phyloP scores from a whole-genome alignment of 2,329 filamentous ascomycete species.

The Colletotrichum spinosum region DNA sequence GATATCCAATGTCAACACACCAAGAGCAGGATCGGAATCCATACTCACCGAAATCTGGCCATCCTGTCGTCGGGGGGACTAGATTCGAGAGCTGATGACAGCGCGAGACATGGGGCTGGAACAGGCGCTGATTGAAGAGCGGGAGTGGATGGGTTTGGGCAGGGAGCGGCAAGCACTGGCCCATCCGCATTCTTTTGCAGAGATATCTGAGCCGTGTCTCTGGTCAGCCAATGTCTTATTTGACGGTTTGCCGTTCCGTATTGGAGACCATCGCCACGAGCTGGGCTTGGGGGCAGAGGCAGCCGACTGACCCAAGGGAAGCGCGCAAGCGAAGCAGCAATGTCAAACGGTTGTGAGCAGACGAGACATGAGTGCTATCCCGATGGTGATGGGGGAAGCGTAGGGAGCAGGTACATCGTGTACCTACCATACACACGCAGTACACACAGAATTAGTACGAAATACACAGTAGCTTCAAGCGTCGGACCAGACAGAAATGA shows the following conservation, averaged over 20 bases:
- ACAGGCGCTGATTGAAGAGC: background rate
- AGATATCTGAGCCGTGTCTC: constrained; percentile 1
- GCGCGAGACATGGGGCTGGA: constrained; percentile 10
- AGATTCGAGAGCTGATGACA: background rate
- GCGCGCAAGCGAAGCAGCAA: too few relatives aligned
- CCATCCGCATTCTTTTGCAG: constrained; percentile 19
- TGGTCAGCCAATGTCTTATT: constrained; percentile 15
- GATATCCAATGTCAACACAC: background rate
- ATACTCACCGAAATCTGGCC: background rate
- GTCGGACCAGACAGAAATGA: too few relatives aligned
- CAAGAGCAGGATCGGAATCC: background rate
- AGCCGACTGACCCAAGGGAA: background rate
- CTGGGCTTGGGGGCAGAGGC: constrained; percentile 13
- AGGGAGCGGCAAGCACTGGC: constrained; percentile 18
- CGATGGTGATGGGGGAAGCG: too few relatives aligned
- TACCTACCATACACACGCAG: too few relatives aligned
- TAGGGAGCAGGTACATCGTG: too few relatives aligned
- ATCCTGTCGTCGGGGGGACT: constrained; percentile 1
- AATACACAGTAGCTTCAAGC: too few relatives aligned
- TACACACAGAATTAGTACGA: too few relatives aligned
- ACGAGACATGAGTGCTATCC: constrained; percentile 10
- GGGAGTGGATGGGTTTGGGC: constrained; percentile 9
- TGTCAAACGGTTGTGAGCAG: background rate
- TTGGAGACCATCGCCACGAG: background rate
- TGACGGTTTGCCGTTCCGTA: background rate